Evolutionary conservation across 2,329 filamentous ascomycete genomes (phyloP), one percentile per base, ranked within the genome.

Genomic region (Myriosclerotinia curreyana): DNA sequence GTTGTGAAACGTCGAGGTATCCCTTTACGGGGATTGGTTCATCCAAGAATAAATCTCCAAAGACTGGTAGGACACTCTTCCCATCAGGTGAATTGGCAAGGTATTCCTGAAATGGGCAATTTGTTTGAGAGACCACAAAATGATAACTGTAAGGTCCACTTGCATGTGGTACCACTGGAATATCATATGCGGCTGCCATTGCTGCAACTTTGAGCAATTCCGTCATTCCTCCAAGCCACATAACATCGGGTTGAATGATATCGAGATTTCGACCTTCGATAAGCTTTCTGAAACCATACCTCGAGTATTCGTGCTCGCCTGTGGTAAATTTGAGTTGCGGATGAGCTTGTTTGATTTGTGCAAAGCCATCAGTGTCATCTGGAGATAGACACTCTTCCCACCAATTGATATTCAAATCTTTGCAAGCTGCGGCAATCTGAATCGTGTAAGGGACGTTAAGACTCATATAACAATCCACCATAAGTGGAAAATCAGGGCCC

Each of bases 401-500:
- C 93, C 93, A 97, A 80, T 96, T 92, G 75, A 97, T 93, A 76
- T 94, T 84, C 69, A 96, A 83, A 70, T 92, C 87, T 71, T 91
- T 85, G 74, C 89, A 92, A 60, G 88, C 89, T 78, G 93, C 90
- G 66, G 90, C 93, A 31, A 97, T 82, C 77, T 96, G 89, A 70
- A 97, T 96, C 5, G 91, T 96, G 79, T 97, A 97, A 1, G 90
- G 80, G 34, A 97, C 93, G 72, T 93, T 96, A 73, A 97, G 81
- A 70, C 90, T 93, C 93, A 97, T 97, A 79, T 96, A 97, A 82
- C 93, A 97, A 79, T 97, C 93, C 6, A 97, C 93, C 82, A 96
- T 93, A 69, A 97, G 83, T 53, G 93, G 93, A 75, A 95, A 97
- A 76, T 96, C 90, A 0, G 92, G 90, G 0, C 93, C 93, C 51